Base-by-base conservation (phyloP, 140 eudicot genomes). In the Oenanthe javanica region DNA sequence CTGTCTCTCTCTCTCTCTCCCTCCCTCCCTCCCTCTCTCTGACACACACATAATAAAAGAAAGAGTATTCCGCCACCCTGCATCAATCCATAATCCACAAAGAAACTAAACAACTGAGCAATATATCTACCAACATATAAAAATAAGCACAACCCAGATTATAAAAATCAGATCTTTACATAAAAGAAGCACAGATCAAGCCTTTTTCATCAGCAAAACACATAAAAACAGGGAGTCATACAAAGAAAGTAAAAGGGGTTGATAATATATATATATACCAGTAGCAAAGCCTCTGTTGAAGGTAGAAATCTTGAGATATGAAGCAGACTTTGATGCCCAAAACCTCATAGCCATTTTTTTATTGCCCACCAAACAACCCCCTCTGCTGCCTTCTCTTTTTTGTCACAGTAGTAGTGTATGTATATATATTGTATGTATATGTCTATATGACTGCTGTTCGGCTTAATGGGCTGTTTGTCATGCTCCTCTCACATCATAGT, bases 321-420 rank as follows among this genome's bases (percentile, higher is more conserved):
- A 89, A 70, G 89, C 89, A 66, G 86, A 82, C 76, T 82, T 87
- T n/a, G 93, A 83, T 61, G 93, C 93, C 87, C 84, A 87, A 36
- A 88, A 11, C 64, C 91, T 80, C 48, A 88, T 79, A 72, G 89
- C 91, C 91, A 89, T 71, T 67, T 87, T 52, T 54, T 54, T 76
- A 54, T 85, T 77, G 71, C 84, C 84, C 75, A 67, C 54, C 82
- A n/a, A 67, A 72, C 49, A 63, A 21, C 51, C 25, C 57, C 48
- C 15, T 51, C 61, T 40, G 5, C 50, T 57, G 16, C 40, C 42
- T 5, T 66, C 64, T 5, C 36, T 31, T 31, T 31, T 31, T 31
- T 31, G 36, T 31, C 36, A 43, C 23, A 72, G 50, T 3, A 72
- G 54, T 21, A 43, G 52, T 61, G 14, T 19, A 21, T 16, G 66